Conservation (phyloP, 805 yeast species). For the Wickerhamiella kurtzmanii region DNA sequence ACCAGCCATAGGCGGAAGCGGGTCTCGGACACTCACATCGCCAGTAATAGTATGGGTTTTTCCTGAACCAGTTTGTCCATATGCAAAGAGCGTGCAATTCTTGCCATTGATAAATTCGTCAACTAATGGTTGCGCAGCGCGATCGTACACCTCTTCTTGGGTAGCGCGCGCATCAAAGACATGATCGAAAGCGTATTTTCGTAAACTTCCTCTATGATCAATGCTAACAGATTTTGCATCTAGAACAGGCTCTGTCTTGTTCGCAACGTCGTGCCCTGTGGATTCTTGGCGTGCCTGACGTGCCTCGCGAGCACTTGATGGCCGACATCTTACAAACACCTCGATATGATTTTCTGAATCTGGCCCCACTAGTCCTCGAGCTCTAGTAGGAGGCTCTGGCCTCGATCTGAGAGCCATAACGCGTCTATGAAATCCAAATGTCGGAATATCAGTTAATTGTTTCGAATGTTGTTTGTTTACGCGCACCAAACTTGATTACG, state of each 20-base stretch:
- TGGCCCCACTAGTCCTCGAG: background rate
- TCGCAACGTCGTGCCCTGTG: background rate
- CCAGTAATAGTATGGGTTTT: constrained; percentile 69
- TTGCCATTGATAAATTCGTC: constrained; percentile 42
- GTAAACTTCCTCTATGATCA: constrained; percentile 16
- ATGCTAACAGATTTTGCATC: no score
- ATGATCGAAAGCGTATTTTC: constrained; percentile 60
- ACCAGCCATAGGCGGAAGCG: constrained; percentile 32
- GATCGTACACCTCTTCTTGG: constrained; percentile 51
- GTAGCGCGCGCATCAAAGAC: constrained; percentile 76
- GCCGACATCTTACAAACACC: constrained; percentile 12
- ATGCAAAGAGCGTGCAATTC: constrained; percentile 72
- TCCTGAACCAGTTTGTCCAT: constrained; percentile 90
- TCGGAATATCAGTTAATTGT: background rate
- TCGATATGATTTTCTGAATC: constrained; percentile 3
- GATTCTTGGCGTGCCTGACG: background rate
- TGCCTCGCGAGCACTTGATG: background rate
- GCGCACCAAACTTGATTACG: background rate
- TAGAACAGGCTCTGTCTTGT: no score
- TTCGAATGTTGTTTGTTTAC: background rate
- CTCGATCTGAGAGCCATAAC: background rate
- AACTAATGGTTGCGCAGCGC: constrained; percentile 50
- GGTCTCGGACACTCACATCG: constrained; percentile 27
- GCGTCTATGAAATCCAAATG: no score
- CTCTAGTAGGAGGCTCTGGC: no score